Conservation (phyloP, 257 asterid genomes). For the Capsicum rhomboideum region DNA sequence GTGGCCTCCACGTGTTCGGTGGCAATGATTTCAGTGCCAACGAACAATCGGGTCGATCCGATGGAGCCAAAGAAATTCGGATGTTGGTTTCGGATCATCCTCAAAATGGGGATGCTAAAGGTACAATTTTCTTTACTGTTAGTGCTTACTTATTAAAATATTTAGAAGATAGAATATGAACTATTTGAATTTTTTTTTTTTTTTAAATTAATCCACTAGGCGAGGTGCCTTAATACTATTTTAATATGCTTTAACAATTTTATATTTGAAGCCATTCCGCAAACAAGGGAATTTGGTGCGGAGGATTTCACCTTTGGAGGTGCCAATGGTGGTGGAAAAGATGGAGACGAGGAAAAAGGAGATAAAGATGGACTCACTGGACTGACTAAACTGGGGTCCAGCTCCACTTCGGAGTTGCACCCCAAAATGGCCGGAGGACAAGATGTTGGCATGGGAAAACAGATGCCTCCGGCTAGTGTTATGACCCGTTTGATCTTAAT, state of each 20-base stretch:
- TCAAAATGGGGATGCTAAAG: constrained; percentile 76
- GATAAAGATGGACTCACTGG: constrained; percentile 49
- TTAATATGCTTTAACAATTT: not conserved
- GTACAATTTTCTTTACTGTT: constrained; percentile 13
- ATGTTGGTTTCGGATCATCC: constrained; percentile 72
- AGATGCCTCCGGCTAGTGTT: constrained; percentile 98
- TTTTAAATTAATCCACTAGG: not conserved
- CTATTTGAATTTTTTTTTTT: not conserved
- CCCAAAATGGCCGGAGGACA: constrained; percentile 27
- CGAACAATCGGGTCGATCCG: constrained; percentile 77
- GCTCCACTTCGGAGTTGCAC: constrained; percentile 38
- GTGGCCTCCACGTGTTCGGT: constrained; percentile 37
- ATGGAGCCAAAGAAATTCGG: constrained; percentile 93
- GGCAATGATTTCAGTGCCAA: constrained; percentile 43
- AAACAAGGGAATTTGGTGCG: constrained; percentile 42
- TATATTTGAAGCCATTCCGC: constrained; percentile 31
- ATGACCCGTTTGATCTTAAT: constrained; percentile 91
- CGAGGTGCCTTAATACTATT: not conserved
- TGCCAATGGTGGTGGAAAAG: constrained; percentile 38
- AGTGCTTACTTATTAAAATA: too few relatives aligned
- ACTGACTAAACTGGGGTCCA: constrained; percentile 51
- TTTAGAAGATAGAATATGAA: not conserved
- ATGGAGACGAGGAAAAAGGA: constrained; percentile 46
- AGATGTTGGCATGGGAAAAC: constrained; percentile 45
- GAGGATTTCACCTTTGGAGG: constrained; percentile 64